Evolutionary conservation across 345 rosid species (phyloP).

Genomic region (Clarkia xantiana): DNA sequence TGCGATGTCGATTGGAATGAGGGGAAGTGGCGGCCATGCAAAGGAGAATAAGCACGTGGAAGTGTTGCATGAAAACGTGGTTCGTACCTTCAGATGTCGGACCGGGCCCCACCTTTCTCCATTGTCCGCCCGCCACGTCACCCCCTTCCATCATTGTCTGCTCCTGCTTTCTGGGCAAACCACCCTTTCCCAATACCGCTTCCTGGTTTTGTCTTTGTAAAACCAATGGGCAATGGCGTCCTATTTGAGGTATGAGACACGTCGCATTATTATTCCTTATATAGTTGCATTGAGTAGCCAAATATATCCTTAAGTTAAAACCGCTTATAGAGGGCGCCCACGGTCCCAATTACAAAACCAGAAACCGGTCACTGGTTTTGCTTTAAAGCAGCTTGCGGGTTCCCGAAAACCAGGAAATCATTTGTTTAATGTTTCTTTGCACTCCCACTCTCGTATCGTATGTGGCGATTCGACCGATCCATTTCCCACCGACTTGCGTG

Average conservation of each 20-base stretch:
- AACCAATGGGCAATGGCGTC: too few relatives aligned
- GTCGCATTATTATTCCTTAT: not conserved
- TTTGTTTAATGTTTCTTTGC: not conserved
- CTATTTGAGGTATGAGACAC: not conserved
- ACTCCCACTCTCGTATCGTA: conserved; percentile 7
- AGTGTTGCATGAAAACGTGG: not conserved
- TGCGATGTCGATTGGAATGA: not conserved
- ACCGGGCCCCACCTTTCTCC: not conserved
- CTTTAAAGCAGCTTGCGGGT: not conserved
- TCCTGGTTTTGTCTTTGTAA: too few relatives aligned
- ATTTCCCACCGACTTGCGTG: conserved; percentile 28
- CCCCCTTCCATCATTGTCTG: too few relatives aligned
- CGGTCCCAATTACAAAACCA: not conserved
- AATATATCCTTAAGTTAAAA: too few relatives aligned
- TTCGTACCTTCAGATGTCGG: too few relatives aligned
- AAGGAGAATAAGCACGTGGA: not conserved
- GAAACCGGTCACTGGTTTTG: conserved; percentile 5
- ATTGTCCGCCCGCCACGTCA: too few relatives aligned
- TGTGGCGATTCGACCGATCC: conserved; percentile 85
- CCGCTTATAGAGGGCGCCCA: conserved; percentile 8
- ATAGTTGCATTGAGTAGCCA: not conserved
- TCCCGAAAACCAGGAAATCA: conserved; percentile 68
- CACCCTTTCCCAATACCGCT: too few relatives aligned
- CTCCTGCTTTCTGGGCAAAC: too few relatives aligned
- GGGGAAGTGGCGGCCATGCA: conserved; percentile 6